Evolutionary conservation across 1,139 yeast species (phyloP).

Genomic region (Zhuliangozyma parablackwelliae): DNA sequence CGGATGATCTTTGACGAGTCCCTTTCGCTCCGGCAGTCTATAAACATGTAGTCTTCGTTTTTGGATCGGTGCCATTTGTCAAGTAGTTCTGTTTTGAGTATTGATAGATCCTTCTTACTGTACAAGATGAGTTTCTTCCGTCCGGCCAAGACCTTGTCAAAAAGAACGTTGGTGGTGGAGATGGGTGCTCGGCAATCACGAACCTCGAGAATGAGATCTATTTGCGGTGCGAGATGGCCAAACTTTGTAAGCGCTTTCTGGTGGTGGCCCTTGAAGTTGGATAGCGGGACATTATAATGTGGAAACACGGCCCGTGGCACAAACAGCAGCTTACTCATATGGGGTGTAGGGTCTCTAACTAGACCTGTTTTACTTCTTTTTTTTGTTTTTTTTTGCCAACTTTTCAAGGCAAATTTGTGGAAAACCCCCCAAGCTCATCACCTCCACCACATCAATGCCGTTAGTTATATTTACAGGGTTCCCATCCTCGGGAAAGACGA

Average conservation of each 20-base stretch:
- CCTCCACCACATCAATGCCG: conserved; percentile 58
- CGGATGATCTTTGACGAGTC: conserved; percentile 54
- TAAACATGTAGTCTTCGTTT: conserved; percentile 51
- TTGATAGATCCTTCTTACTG: conserved; percentile 59
- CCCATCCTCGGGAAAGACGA: conserved; percentile 83
- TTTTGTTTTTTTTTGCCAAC: too few species aligned
- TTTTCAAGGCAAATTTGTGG: not conserved
- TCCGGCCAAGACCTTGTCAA: conserved; percentile 60
- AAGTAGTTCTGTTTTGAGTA: conserved; percentile 29
- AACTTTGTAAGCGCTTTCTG: conserved; percentile 70
- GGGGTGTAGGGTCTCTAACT: not conserved
- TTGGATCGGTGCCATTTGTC: conserved; percentile 49
- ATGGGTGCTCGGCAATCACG: conserved; percentile 89
- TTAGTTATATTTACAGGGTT: conserved; percentile 76
- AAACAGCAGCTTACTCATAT: conserved; percentile 13
- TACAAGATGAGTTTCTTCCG: conserved; percentile 62
- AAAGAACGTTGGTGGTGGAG: conserved; percentile 74
- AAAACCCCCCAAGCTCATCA: too few species aligned
- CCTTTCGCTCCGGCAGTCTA: conserved; percentile 52
- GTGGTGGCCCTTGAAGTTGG: conserved; percentile 92
- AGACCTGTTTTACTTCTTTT: not conserved
- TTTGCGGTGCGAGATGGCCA: conserved; percentile 69
- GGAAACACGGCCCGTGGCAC: conserved; percentile 55
- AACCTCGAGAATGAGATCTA: conserved; percentile 77
- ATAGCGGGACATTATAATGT: conserved; percentile 58